Evolutionary conservation across 2,329 filamentous ascomycete species (phyloP).

Genomic region (Fusarium veterinarium): DNA sequence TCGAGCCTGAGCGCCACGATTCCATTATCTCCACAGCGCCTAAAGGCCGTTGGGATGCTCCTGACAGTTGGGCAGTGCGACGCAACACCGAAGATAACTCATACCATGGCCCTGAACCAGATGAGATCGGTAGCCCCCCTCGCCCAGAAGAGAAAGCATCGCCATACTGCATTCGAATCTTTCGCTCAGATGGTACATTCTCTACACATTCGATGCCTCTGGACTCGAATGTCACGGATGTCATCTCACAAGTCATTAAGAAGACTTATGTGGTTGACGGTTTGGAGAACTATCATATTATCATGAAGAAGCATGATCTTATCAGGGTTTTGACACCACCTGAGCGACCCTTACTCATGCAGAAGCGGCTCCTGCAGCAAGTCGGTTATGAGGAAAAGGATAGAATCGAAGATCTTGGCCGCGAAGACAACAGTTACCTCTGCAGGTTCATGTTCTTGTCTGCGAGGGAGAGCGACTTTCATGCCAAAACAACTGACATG

Average conservation of each 20-base stretch:
- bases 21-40: conserved; percentile 50
- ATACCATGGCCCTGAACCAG: conserved; percentile 67
- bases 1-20: conserved; percentile 57
- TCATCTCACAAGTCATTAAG: conserved; percentile 90
- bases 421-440: conserved; percentile 97
- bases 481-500: conserved; percentile 76
- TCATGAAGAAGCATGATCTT: conserved; percentile 92
- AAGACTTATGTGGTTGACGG: conserved; percentile 94
- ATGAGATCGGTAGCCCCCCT: conserved; percentile 75
- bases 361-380: conserved; percentile 90
- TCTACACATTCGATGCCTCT: conserved; percentile 88
- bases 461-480: conserved; percentile 84
- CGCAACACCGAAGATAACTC: conserved; percentile 74
- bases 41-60: conserved; percentile 85
- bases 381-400: conserved; percentile 90
- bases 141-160: conserved; percentile 79
- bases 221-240: conserved; percentile 85
- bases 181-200: conserved; percentile 93
- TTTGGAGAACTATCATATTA: conserved; percentile 93
- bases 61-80: conserved; percentile 96
- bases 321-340: conserved; percentile 81
- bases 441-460: conserved; percentile 96
- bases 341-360: conserved; percentile 89
- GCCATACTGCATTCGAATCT: conserved; percentile 93
- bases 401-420: conserved; percentile 89